Percentiles rank a stretch among this genome's conserved stretches.
phyloP scores from a whole-genome alignment of 306 rosid species.

The Cyclanthera cordifolia region DNA sequence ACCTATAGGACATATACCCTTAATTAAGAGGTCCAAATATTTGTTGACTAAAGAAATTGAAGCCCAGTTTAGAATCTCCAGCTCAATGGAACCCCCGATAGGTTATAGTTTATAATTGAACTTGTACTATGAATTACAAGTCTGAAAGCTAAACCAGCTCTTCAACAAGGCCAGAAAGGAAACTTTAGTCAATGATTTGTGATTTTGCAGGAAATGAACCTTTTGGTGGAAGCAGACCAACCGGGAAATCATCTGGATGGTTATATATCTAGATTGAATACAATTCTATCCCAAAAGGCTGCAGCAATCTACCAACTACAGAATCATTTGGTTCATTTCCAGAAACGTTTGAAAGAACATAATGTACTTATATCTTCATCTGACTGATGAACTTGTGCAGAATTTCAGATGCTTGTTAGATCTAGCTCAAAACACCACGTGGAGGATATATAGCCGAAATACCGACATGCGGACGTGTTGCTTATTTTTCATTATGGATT shows the following conservation, averaged over 20 bases:
- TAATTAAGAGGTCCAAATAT: too few relatives aligned
- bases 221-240: conserved; percentile 91
- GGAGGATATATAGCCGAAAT: neutral
- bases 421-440: neutral
- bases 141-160: too few relatives aligned
- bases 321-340: conserved; percentile 77
- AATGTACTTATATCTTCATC: conserved; percentile 68
- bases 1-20: too few relatives aligned
- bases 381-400: conserved; percentile 28
- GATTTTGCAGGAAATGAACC: conserved; percentile 82
- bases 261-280: conserved; percentile 63
- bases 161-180: too few relatives aligned
- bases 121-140: too few relatives aligned
- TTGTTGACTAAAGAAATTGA: too few relatives aligned
- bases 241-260: conserved; percentile 91
- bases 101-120: too few relatives aligned
- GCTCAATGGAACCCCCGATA: too few relatives aligned
- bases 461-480: neutral
- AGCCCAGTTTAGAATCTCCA: too few relatives aligned
- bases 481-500: neutral
- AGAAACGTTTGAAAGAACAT: conserved; percentile 89
- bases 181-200: neutral
- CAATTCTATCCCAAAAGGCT: conserved; percentile 95
- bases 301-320: conserved; percentile 87
- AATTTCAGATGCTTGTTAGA: conserved; percentile 16